Percentiles rank a stretch among this genome's conserved stretches.
These are phyloP conservation scores for Zasmidium citrigriseum DNA, from an alignment of 2,329 filamentous ascomycete species.

Conservation along the genomic window DNA sequence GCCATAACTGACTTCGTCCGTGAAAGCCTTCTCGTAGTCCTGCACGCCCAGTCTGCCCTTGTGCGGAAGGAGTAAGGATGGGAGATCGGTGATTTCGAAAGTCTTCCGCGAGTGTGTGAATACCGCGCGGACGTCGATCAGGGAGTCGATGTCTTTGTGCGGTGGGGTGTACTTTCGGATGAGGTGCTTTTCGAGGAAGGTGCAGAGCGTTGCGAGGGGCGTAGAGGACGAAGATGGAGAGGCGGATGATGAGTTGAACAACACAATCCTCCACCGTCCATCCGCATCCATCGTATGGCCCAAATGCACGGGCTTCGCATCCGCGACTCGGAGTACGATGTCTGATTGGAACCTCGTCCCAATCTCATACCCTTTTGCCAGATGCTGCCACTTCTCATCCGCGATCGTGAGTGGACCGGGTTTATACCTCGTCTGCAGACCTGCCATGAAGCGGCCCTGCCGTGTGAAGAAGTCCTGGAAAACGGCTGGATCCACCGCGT, in stretches of 20 bases:
- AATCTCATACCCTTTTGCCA: conserved; percentile 33
- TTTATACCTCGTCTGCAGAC: conserved; percentile 32
- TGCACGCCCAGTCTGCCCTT: conserved; percentile 38
- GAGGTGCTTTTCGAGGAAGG: conserved; percentile 21
- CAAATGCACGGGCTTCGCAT: conserved; percentile 37
- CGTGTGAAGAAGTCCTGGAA: conserved; percentile 35
- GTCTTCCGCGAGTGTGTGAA: conserved; percentile 32
- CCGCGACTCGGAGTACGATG: conserved; percentile 34
- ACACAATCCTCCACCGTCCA: conserved; percentile 35
- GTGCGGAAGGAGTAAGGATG: conserved; percentile 46
- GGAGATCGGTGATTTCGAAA: conserved; percentile 40
- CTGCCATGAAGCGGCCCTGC: conserved; percentile 37
- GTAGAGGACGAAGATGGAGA: conserved; percentile 22
- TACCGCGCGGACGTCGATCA: conserved; percentile 55
- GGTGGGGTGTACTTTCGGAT: conserved; percentile 41
- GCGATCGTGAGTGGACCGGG: conserved; percentile 27
- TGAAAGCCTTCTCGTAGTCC: conserved; percentile 46
- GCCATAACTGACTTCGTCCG: conserved; percentile 46
- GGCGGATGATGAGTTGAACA: conserved; percentile 29
- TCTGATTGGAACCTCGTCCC: conserved; percentile 36
- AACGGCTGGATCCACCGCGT: conserved; percentile 35
- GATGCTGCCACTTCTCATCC: conserved; percentile 28
- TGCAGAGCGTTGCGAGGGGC: conserved; percentile 25
- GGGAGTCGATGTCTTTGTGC: conserved; percentile 42
- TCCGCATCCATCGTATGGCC: conserved; percentile 36